Evolutionary conservation across 106 monocot genomes (phyloP), one percentile per base, ranked within the genome.

Genomic region (Allium cepa): DNA sequence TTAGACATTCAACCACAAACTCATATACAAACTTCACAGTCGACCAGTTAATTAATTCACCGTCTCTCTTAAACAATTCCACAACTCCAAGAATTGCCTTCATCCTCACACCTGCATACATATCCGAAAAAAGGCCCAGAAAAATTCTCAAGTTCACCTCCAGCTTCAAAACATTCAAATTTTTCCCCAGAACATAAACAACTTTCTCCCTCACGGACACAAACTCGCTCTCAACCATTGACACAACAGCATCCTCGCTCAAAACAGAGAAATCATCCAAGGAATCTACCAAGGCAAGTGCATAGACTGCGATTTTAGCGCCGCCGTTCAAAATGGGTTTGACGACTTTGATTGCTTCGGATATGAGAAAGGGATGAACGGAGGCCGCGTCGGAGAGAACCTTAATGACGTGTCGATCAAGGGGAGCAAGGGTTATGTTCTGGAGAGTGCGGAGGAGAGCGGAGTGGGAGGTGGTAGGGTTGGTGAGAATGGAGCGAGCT

Each of bases 81-180:
- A 56, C 62, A 63, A 96, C 49, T 10, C 91, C 86, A 52, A 80
- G 71, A 7, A 82, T 17, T 3, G 91, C 83, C 8, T 57, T 46
- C 46, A 59, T 62, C 62, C 92, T 82, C 59, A 82, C 71, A 26
- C 76, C 66, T 10, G 91, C 91, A 46, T 86, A 86, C 27, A 92
- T 36, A 49, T 92, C 91, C 1, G 58, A 69, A 4, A 76, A 61
- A 17, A 88, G 59, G 14, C 76, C 88, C 2, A 92, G 68, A 13
- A 96, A 71, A 36, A 88, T 69, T 18, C 66, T 75, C 49, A 92
- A 15, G 75, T 73, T 45, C 17, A 72, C 18, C 58, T 71, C 49
- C 9, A 53, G 73, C 53, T 49, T 28, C 16, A 83, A 26, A 56
- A 71, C 49, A 53, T 22, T 55, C 46, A 60, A 36, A 57, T 45